These are phyloP conservation scores for Suillus spraguei DNA, from an alignment of 768 basidiomycete species.

Conservation along the genomic window DNA sequence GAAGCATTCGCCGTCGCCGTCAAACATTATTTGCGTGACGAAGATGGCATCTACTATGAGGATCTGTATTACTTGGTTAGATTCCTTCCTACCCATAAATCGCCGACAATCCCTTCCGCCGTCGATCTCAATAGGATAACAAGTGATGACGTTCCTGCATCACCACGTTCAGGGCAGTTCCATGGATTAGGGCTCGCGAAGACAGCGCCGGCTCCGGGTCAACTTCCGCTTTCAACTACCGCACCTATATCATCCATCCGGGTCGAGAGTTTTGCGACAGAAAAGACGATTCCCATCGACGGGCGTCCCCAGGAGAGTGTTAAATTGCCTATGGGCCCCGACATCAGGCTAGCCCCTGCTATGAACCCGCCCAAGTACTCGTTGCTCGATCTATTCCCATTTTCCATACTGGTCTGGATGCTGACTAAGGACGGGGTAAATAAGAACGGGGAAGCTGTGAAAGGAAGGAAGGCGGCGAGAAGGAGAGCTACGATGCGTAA, in stretches of 20 bases:
- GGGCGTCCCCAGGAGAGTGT: conserved; percentile 9
- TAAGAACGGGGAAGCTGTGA: conserved; percentile 28
- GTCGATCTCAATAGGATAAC: conserved; percentile 27
- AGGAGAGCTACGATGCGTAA: conserved; percentile 52
- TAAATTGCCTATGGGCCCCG: conserved; percentile 24
- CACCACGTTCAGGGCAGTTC: conserved; percentile 15
- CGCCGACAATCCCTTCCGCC: conserved; percentile 48
- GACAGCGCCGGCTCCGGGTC: conserved; percentile 18
- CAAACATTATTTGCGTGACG: conserved; percentile 71
- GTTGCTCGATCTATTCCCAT: conserved; percentile 68
- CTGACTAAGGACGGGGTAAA: conserved; percentile 50
- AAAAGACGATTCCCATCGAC: conserved; percentile 16
- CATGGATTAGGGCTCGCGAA: conserved; percentile 1
- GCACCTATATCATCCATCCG: conserved; percentile 20
- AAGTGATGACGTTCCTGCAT: conserved; percentile 9
- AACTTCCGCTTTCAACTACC: conserved; percentile 34
- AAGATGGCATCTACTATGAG: conserved; percentile 37
- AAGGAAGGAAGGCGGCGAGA: conserved; percentile 64
- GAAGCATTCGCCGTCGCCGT: conserved; percentile 67
- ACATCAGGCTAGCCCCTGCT: conserved; percentile 49
- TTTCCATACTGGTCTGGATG: conserved; percentile 55
- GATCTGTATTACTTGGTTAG: conserved; percentile 73
- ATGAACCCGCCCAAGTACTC: conserved; percentile 60
- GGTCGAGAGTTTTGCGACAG: conserved; percentile 15
- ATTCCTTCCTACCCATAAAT: conserved; percentile 68